Percentiles rank a stretch among this genome's conserved stretches.
phyloP scores from a whole-genome alignment of 2,329 filamentous ascomycete genomes.

The Pestalotiopsis sp. region DNA sequence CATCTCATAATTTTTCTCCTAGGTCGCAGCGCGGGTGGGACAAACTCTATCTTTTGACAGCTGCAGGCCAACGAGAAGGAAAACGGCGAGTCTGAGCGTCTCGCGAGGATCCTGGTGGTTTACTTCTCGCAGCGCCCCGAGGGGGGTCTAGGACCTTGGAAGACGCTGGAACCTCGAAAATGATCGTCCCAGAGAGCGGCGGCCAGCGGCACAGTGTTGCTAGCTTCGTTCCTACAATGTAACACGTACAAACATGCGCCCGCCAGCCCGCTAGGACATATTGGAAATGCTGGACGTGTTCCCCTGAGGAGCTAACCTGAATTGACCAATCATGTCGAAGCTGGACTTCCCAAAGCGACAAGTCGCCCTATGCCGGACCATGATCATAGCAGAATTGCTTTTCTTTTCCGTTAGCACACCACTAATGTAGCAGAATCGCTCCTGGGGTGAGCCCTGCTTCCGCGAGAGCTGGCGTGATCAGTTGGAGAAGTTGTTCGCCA shows the following conservation, averaged over 20 bases:
- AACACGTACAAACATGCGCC: background rate
- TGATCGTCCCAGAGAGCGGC: background rate
- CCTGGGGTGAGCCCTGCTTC: background rate
- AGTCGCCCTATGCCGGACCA: background rate
- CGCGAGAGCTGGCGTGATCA: background rate
- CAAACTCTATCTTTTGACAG: slow-evolving; percentile 11
- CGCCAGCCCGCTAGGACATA: background rate
- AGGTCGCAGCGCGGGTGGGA: slow-evolving; percentile 6
- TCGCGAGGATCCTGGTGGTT: background rate
- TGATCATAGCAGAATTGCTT: background rate
- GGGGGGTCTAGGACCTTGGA: background rate
- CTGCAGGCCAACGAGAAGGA: slow-evolving; percentile 6
- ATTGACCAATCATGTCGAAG: background rate
- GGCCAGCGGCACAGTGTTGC: background rate
- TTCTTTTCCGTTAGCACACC: background rate
- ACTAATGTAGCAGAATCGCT: background rate
- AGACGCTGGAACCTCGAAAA: background rate
- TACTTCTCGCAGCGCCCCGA: background rate
- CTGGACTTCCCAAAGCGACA: background rate
- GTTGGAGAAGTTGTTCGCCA: background rate
- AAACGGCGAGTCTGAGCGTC: slow-evolving; percentile 5
- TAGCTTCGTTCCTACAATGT: background rate
- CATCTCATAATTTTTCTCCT: slow-evolving; percentile 7
- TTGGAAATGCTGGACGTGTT: background rate
- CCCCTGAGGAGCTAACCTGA: background rate